Conservation (phyloP, 306 rosid species). For the Benincasa hispida region DNA sequence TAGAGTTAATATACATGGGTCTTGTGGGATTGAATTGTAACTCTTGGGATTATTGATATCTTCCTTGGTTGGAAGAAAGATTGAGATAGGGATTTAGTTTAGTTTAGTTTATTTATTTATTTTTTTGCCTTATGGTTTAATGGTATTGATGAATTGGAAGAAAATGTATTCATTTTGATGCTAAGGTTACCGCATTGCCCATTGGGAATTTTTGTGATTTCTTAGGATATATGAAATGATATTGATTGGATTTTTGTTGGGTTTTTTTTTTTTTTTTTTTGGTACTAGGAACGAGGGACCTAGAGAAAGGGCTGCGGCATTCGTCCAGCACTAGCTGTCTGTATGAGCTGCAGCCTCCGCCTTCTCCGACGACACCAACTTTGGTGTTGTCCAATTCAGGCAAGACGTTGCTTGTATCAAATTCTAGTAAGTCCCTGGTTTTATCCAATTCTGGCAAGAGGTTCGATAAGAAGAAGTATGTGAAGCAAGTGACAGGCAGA, state of each 20-base stretch:
- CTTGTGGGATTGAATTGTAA: not conserved
- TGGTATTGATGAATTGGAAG: not conserved
- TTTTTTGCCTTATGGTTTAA: not conserved
- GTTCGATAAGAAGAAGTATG: constrained; percentile 57
- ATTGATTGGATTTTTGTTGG: not conserved
- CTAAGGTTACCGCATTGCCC: not conserved
- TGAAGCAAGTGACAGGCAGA: constrained; percentile 77
- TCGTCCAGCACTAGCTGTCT: constrained; percentile 11
- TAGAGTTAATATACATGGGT: not conserved
- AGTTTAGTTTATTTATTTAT: not conserved
- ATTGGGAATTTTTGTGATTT: not conserved
- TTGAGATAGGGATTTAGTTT: not conserved
- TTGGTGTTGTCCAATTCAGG: constrained; percentile 40
- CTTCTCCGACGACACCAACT: constrained; percentile 35
- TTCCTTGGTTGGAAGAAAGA: not conserved
- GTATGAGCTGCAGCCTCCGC: constrained; percentile 35
- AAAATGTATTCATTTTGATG: not conserved
- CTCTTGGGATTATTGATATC: not conserved
- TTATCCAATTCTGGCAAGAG: constrained; percentile 47
- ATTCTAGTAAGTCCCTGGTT: constrained; percentile 46
- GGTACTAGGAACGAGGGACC: constrained; percentile 24
- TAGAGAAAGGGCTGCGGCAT: constrained; percentile 13
- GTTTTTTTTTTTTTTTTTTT: not conserved
- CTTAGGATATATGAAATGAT: not conserved
- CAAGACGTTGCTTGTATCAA: constrained; percentile 25